These are phyloP conservation scores for Dendryphion nanum DNA, from an alignment of 2,329 filamentous ascomycete species.

Conservation along the genomic window DNA sequence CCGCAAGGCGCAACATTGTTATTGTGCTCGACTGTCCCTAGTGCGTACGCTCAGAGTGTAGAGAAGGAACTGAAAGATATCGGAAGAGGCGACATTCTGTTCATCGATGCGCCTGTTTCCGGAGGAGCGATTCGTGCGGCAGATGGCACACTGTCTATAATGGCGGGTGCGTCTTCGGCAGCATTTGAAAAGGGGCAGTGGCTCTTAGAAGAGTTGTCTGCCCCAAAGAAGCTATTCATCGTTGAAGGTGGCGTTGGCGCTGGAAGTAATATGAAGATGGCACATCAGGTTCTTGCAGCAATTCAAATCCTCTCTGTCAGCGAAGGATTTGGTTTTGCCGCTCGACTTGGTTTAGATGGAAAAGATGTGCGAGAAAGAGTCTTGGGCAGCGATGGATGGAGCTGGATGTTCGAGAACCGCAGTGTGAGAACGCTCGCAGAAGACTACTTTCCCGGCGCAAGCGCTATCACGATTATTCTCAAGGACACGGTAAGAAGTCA, in stretches of 20 bases:
- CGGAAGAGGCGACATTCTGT: conserved; percentile 61
- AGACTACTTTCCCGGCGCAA: conserved; percentile 47
- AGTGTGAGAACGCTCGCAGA: conserved; percentile 53
- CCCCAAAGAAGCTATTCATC: conserved; percentile 56
- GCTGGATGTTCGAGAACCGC: conserved; percentile 59
- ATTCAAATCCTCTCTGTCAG: conserved; percentile 57
- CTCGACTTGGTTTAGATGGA: conserved; percentile 53
- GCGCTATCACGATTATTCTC: conserved; percentile 48
- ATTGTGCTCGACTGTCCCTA: conserved; percentile 69
- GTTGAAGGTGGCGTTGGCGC: conserved; percentile 53
- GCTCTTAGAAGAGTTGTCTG: conserved; percentile 64
- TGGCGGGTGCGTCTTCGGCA: conserved; percentile 62
- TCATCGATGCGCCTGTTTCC: conserved; percentile 72
- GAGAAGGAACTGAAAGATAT: conserved; percentile 54
- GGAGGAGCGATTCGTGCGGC: conserved; percentile 68
- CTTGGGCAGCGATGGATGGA: conserved; percentile 44
- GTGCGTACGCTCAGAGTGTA: conserved; percentile 62
- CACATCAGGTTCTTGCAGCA: conserved; percentile 59
- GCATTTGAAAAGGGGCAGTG: conserved; percentile 58
- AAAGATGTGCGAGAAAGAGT: conserved; percentile 50
- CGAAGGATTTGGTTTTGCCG: conserved; percentile 58
- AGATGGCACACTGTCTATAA: conserved; percentile 72
- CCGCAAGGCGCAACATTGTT: conserved; percentile 61
- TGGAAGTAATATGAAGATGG: conserved; percentile 58
- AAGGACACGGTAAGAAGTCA: conserved; percentile 47